Conservation (phyloP, 192 early-diverging fungal genomes). For the Coemansia sp. region DNA sequence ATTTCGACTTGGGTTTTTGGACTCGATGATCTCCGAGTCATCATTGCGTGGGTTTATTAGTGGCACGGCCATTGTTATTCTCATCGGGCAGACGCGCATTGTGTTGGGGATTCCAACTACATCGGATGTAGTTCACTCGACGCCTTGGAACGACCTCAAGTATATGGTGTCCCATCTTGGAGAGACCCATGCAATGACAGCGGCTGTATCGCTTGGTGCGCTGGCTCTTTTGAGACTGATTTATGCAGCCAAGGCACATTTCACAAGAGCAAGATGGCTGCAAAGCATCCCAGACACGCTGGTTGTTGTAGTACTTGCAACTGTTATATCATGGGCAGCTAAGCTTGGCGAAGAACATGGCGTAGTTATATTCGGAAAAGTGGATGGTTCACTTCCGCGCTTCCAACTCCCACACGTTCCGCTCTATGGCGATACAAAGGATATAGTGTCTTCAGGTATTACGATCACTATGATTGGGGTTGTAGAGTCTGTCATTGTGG, state of each 20-base stretch:
- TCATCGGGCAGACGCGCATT: slow-evolving; percentile 81
- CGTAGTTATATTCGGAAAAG: slow-evolving; percentile 75
- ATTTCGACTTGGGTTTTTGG: slow-evolving; percentile 96
- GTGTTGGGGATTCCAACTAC: slow-evolving; percentile 64
- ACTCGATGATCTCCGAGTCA: slow-evolving; percentile 91
- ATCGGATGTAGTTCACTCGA: slow-evolving; percentile 63
- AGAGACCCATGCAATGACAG: slow-evolving; percentile 68
- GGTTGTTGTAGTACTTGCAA: slow-evolving; percentile 76
- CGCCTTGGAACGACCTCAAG: slow-evolving; percentile 75
- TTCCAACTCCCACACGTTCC: slow-evolving; percentile 64
- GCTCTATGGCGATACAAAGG: slow-evolving; percentile 60
- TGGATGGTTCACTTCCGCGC: slow-evolving; percentile 59
- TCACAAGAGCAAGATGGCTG: slow-evolving; percentile 52
- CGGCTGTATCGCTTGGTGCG: slow-evolving; percentile 66
- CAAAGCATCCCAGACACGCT: slow-evolving; percentile 91
- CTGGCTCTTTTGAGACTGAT: slow-evolving; percentile 68
- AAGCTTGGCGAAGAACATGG: slow-evolving; percentile 56
- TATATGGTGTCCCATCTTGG: slow-evolving; percentile 66
- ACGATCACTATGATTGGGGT: slow-evolving; percentile 96
- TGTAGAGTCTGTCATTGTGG: slow-evolving; percentile 93
- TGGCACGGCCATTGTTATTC: slow-evolving; percentile 88
- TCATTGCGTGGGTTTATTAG: slow-evolving; percentile 94
- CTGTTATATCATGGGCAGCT: slow-evolving; percentile 65
- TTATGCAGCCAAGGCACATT: slow-evolving; percentile 40
- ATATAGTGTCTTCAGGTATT: slow-evolving; percentile 77